These are phyloP conservation scores for Pseudocercospora eumusae DNA, from an alignment of 2,329 filamentous ascomycete genomes.

Conservation along the genomic window DNA sequence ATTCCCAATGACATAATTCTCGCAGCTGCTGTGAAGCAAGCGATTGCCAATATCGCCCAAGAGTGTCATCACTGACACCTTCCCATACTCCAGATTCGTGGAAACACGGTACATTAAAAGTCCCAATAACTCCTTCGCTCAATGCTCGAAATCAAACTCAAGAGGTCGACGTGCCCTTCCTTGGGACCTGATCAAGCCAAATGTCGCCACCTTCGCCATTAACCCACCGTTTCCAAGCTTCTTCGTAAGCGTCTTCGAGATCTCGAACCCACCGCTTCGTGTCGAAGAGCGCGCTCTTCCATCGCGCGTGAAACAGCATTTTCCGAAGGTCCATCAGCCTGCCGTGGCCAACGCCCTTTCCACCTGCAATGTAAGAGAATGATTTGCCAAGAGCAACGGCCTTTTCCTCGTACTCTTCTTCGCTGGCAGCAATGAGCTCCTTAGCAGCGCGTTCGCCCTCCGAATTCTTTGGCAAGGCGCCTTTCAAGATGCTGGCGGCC, in stretches of 20 bases:
- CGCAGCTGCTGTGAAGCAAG: conserved; percentile 2
- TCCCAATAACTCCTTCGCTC: conserved; percentile 15
- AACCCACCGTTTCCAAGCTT: conserved; percentile 88
- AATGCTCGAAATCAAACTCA: conserved; percentile 5
- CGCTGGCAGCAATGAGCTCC: conserved; percentile 75
- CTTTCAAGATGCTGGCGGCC: conserved; percentile 90
- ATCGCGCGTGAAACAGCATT: conserved; percentile 79
- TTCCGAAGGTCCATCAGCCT: conserved; percentile 76
- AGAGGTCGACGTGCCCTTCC: conserved; percentile 2
- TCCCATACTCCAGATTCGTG: conserved; percentile 3
- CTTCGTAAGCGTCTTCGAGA: conserved; percentile 82
- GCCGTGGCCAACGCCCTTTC: conserved; percentile 50
- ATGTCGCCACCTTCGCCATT: conserved; percentile 88
- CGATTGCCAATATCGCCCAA: conserved; percentile 7
- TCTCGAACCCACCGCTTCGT: conserved; percentile 88
- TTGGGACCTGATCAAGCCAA: conserved; percentile 59
- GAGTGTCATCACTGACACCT: not conserved
- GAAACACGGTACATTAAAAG: not conserved
- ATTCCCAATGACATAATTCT: not conserved
- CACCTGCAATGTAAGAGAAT: conserved; percentile 58
- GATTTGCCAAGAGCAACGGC: conserved; percentile 68
- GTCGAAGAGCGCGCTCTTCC: conserved; percentile 86
- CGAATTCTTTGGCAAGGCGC: conserved; percentile 72
- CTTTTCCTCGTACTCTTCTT: conserved; percentile 80
- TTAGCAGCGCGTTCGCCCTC: conserved; percentile 67